These are phyloP conservation scores for Ceratobasidium sp. DNA, from an alignment of 1,284 basidiomycete species.

Conservation along the genomic window DNA sequence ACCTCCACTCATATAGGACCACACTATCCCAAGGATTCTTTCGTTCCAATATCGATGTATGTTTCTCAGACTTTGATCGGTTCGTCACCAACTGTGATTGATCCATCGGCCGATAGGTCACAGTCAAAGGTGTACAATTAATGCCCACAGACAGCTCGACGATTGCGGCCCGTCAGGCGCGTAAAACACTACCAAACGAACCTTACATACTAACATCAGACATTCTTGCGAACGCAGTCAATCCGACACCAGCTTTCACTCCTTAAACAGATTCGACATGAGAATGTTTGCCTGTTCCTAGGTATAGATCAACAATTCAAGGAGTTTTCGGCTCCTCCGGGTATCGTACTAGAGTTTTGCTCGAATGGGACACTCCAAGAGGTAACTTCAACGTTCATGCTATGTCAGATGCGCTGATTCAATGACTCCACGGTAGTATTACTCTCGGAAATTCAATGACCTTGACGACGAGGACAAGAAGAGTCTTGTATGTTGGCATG, in stretches of 20 bases:
- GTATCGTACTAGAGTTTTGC: conserved; percentile 23
- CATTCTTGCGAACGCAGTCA: too few species aligned
- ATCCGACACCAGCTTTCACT: conserved; percentile 22
- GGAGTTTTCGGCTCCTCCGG: not conserved
- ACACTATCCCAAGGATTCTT: conserved; percentile 25
- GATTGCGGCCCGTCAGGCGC: conserved; percentile 9
- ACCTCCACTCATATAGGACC: not conserved
- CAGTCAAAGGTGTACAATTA: conserved; percentile 10
- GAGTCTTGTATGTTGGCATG: not conserved
- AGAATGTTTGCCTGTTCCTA: conserved; percentile 15
- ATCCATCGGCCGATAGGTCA: not conserved
- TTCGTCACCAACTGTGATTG: too few species aligned
- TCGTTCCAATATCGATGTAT: conserved; percentile 11
- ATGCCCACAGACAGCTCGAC: not conserved
- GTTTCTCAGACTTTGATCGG: too few species aligned
- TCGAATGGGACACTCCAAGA: conserved; percentile 31
- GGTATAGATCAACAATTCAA: conserved; percentile 24
- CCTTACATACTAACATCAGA: too few species aligned
- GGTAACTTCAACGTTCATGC: not conserved
- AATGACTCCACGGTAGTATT: not conserved
- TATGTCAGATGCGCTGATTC: not conserved
- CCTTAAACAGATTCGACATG: conserved; percentile 18
- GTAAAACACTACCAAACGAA: not conserved
- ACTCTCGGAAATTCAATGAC: not conserved
- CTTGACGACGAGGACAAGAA: not conserved